A percentile compares a stretch with the other conserved stretches of the same genome.
Conservation (phyloP, 108 stramenopile species). For the Nannochloropsis gaditana region DNA sequence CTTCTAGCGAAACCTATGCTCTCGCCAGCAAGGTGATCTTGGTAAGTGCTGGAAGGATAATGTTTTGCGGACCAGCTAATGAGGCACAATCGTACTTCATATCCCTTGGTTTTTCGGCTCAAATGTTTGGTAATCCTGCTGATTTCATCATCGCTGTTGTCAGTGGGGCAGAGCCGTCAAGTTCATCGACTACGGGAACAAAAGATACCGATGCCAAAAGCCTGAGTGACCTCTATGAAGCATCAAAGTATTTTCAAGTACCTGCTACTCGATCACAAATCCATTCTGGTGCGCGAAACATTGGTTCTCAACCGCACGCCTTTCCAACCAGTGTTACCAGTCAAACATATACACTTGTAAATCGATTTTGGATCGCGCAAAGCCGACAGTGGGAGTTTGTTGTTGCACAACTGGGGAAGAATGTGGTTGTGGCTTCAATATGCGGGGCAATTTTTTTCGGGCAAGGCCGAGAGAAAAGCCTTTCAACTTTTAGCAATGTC, state of each 20-base stretch:
- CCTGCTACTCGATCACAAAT: neutral
- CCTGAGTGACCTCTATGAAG: neutral
- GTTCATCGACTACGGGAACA: neutral
- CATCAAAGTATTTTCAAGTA: neutral
- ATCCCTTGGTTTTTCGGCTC: neutral
- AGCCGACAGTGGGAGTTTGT: constrained; percentile 19
- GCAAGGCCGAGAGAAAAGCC: neutral
- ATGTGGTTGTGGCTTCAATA: neutral
- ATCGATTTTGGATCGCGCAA: neutral
- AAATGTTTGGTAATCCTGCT: neutral
- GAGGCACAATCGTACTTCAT: neutral
- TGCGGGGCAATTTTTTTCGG: neutral
- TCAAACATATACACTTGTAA: neutral
- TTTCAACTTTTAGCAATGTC: constrained; percentile 10
- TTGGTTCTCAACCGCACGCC: neutral
- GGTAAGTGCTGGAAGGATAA: constrained; percentile 23
- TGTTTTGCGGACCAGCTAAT: constrained; percentile 35
- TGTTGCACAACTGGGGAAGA: neutral
- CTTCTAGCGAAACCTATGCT: constrained; percentile 51
- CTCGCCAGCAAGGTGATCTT: constrained; percentile 38
- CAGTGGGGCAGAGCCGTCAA: neutral
- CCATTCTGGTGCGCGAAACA: neutral
- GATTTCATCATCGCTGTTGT: neutral
- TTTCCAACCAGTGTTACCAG: neutral
- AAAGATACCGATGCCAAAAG: neutral